Evolutionary conservation across 768 basidiomycete species (phyloP).

Genomic region (Boletus subparvulus): DNA sequence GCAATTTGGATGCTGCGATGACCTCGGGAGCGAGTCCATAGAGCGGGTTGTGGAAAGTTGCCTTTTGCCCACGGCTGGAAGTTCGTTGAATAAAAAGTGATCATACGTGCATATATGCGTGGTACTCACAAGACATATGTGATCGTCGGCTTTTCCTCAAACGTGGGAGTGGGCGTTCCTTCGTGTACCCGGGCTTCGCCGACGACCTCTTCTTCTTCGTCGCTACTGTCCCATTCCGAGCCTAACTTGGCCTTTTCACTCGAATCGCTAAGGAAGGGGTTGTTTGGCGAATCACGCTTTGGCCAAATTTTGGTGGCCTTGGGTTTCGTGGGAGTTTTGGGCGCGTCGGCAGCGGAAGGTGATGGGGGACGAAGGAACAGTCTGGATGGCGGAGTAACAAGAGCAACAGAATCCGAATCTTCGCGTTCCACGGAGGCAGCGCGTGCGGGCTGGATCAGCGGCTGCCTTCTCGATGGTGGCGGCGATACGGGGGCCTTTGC

Average conservation of each 20-base stretch:
- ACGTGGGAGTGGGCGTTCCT: conserved; percentile 37
- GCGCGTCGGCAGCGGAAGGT: conserved; percentile 14
- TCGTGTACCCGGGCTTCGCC: conserved; percentile 34
- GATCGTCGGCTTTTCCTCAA: conserved; percentile 59
- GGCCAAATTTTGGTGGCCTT: conserved; percentile 36
- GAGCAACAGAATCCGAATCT: conserved; percentile 11
- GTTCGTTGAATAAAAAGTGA: conserved; percentile 1
- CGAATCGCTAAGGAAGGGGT: conserved; percentile 60
- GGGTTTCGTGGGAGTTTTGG: conserved; percentile 43
- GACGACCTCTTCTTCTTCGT: conserved; percentile 36
- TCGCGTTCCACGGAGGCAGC: conserved; percentile 27
- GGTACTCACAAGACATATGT: conserved; percentile 71
- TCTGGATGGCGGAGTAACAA: conserved; percentile 26
- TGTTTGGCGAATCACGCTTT: conserved; percentile 64
- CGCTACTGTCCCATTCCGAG: conserved; percentile 35
- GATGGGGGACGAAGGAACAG: conserved; percentile 24
- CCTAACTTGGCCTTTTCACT: conserved; percentile 16
- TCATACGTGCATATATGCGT: not conserved
- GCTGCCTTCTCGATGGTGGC: conserved; percentile 60
- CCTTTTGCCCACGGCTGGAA: conserved; percentile 66
- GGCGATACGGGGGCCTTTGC: conserved; percentile 57
- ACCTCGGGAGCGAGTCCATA: conserved; percentile 49
- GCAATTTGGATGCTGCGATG: conserved; percentile 47
- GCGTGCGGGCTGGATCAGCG: conserved; percentile 27
- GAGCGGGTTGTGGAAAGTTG: conserved; percentile 61